phyloP scores from a whole-genome alignment of 2,329 filamentous ascomycete species.

The Verticillium nonalfalfae region DNA sequence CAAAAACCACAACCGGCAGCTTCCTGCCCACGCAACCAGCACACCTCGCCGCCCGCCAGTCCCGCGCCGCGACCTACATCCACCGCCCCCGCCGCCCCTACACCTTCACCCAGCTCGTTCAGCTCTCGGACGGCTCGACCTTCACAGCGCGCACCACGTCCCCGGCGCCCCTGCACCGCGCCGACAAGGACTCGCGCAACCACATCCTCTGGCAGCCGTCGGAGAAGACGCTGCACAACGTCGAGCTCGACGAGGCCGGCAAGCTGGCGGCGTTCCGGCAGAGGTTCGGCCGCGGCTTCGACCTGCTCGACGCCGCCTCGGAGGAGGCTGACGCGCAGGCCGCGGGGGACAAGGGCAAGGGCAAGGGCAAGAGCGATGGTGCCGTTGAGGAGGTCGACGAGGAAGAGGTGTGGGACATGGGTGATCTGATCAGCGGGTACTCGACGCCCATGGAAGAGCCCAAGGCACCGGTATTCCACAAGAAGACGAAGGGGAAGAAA shows the following conservation, averaged over 20 bases:
- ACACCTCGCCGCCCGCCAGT: conserved; percentile 40
- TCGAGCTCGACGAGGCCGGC: conserved; percentile 94
- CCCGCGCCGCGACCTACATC: conserved; percentile 79
- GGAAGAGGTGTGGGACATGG: conserved; percentile 25
- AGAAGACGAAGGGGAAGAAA: conserved; percentile 26
- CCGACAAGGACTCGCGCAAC: conserved; percentile 80
- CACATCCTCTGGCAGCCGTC: conserved; percentile 86
- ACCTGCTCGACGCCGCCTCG: conserved; percentile 40
- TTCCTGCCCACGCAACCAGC: conserved; percentile 4
- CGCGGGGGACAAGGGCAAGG: conserved; percentile 10
- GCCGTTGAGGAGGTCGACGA: background rate
- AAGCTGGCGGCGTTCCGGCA: conserved; percentile 78
- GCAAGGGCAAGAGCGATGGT: conserved; percentile 6
- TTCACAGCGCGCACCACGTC: conserved; percentile 75
- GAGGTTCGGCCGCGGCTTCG: conserved; percentile 79
- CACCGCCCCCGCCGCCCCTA: conserved; percentile 86
- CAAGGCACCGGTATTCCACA: conserved; percentile 22
- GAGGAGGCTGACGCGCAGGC: conserved; percentile 19
- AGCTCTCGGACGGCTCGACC: conserved; percentile 83
- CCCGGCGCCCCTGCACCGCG: conserved; percentile 53
- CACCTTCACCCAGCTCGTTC: conserved; percentile 94
- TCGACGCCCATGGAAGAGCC: conserved; percentile 24
- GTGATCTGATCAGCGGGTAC: conserved; percentile 48
- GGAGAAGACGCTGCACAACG: conserved; percentile 71
- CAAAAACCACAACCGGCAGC: conserved; percentile 14